Percentiles rank a stretch among this genome's conserved stretches.
phyloP scores from a whole-genome alignment of 306 rosid genomes.

The Pyrus bretschneideri region DNA sequence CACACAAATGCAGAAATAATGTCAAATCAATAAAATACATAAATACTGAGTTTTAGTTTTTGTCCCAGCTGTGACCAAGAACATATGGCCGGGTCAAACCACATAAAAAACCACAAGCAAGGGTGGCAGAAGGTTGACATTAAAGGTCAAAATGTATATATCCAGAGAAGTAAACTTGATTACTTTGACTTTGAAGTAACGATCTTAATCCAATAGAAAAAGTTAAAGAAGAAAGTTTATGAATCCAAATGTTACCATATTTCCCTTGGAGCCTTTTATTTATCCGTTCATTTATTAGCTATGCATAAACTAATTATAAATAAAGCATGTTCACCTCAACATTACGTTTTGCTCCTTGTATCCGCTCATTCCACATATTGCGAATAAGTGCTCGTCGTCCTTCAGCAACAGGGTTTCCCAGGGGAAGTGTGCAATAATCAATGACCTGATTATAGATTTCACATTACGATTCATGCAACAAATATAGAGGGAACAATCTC shows the following conservation, averaged over 20 bases:
- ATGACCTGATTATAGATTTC: conserved; percentile 51
- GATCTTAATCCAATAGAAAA: not conserved
- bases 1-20: not conserved
- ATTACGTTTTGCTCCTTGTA: conserved; percentile 87
- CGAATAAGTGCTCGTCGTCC: conserved; percentile 89
- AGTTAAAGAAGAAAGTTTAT: not conserved
- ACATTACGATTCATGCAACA: not conserved
- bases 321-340: conserved; percentile 63
- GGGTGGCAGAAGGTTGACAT: not conserved
- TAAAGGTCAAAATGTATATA: not conserved
- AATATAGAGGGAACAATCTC: not conserved
- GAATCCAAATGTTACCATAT: not conserved
- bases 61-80: not conserved
- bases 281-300: not conserved
- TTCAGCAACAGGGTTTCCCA: conserved; percentile 64
- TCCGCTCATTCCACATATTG: conserved; percentile 98
- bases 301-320: not conserved
- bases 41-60: not conserved
- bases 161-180: not conserved
- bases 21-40: not conserved
- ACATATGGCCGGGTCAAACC: not conserved
- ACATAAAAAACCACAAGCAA: not conserved
- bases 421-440: conserved; percentile 88
- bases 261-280: not conserved
- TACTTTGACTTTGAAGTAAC: not conserved